Percentiles rank a stretch among this genome's conserved stretches.
Evolutionary conservation across 495 filamentous ascomycete genomes (phyloP).

Genomic region (Lepraria neglecta): DNA sequence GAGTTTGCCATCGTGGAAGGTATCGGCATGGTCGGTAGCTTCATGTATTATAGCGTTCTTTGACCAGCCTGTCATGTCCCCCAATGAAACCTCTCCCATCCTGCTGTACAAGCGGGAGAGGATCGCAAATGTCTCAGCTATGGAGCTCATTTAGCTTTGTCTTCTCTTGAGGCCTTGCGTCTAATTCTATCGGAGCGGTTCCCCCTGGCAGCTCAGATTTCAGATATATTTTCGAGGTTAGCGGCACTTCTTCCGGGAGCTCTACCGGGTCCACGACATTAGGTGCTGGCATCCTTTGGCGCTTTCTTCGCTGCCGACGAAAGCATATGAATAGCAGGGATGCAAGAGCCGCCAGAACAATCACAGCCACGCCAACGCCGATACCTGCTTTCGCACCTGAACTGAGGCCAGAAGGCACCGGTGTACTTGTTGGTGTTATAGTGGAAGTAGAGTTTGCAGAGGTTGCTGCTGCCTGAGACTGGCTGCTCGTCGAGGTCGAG

Average conservation of each 20-base stretch:
- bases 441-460: neutral
- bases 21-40: no score
- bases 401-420: neutral
- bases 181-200: neutral
- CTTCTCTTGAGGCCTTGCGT: neutral
- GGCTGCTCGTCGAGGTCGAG: neutral
- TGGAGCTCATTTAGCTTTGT: neutral
- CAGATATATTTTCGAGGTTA: no score
- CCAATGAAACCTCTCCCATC: no score
- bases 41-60: no score
- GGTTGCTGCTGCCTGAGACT: neutral
- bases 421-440: neutral
- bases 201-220: neutral
- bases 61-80: no score
- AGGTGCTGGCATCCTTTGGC: neutral
- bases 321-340: neutral
- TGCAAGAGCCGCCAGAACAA: neutral
- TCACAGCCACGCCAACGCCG: neutral
- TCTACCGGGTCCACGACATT: neutral
- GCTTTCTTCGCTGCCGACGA: neutral
- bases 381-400: neutral
- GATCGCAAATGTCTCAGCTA: neutral
- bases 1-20: no score
- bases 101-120: neutral
- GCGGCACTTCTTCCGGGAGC: no score